Evolutionary conservation across 768 basidiomycete species (phyloP).

Genomic region (Boletus subcaerulescens): DNA sequence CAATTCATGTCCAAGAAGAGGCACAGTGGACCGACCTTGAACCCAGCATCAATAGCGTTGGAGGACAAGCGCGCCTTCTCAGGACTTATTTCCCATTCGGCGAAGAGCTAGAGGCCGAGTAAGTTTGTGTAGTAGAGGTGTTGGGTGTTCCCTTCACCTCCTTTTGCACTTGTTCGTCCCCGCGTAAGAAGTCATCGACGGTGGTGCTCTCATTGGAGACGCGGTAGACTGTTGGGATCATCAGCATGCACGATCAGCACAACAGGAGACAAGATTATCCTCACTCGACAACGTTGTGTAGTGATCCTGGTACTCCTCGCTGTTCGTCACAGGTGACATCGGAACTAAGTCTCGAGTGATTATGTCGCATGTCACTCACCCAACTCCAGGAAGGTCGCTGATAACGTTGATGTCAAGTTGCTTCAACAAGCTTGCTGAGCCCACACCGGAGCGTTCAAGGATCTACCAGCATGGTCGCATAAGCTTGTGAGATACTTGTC

Average conservation of each 20-base stretch:
- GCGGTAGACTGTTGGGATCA: slow-evolving; percentile 48
- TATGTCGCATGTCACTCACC: slow-evolving; percentile 36
- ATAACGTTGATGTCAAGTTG: slow-evolving; percentile 36
- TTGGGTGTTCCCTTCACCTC: slow-evolving; percentile 37
- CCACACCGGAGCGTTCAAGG: slow-evolving; percentile 71
- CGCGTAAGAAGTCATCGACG: slow-evolving; percentile 68
- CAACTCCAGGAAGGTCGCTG: too few relatives aligned
- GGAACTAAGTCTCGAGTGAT: background rate
- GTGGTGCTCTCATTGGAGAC: slow-evolving; percentile 64
- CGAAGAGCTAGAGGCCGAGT: slow-evolving; percentile 41
- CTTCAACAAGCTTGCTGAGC: slow-evolving; percentile 50
- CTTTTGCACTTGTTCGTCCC: slow-evolving; percentile 53
- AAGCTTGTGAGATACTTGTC: background rate
- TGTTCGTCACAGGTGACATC: slow-evolving; percentile 18
- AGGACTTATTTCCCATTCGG: slow-evolving; percentile 64
- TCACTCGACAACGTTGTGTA: slow-evolving; percentile 65
- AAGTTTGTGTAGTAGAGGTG: too few relatives aligned
- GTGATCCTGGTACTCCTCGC: slow-evolving; percentile 72
- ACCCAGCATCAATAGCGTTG: slow-evolving; percentile 72
- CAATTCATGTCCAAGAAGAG: background rate
- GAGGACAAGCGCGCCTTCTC: slow-evolving; percentile 67
- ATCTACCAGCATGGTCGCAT: slow-evolving; percentile 37
- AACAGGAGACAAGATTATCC: slow-evolving; percentile 11
- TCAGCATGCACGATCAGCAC: background rate
- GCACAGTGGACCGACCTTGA: slow-evolving; percentile 46